Conservation (phyloP, 768 basidiomycete species). For the Nidula microcarpa region DNA sequence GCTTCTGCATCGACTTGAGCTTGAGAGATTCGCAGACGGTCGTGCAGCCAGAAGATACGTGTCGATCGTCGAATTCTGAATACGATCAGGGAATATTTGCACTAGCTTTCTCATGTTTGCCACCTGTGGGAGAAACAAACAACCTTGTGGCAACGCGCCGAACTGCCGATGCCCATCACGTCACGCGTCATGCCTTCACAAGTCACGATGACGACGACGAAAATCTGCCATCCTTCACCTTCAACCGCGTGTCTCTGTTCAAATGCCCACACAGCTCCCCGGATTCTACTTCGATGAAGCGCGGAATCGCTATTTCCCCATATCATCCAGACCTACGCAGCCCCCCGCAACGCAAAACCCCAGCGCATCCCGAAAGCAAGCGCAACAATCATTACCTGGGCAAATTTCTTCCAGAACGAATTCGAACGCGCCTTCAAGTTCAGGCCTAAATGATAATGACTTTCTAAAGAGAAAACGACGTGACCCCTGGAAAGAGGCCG, state of each 20-base stretch:
- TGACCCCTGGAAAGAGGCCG: neutral
- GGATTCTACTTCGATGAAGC: slow-evolving; percentile 55
- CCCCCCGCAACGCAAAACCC: slow-evolving; percentile 8
- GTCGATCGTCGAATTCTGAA: neutral
- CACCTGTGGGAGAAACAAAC: neutral
- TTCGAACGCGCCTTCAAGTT: neutral
- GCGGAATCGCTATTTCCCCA: slow-evolving; percentile 55
- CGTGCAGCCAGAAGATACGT: neutral
- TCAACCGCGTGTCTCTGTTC: neutral
- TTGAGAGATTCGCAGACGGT: no score
- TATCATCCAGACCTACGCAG: slow-evolving; percentile 33
- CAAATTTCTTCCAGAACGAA: neutral
- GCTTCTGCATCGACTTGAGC: no score
- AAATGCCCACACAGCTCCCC: slow-evolving; percentile 48
- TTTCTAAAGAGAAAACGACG: neutral
- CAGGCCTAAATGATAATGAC: neutral
- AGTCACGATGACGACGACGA: neutral
- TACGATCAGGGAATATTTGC: neutral
- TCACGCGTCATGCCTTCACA: no score
- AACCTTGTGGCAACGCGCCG: neutral
- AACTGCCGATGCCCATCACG: neutral
- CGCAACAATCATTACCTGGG: neutral
- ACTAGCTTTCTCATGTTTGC: neutral
- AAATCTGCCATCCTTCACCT: neutral
- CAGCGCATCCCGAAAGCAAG: neutral